Evolutionary conservation across 208 protist genomes (phyloP).

Genomic region (Sergeia podlipaevii): DNA sequence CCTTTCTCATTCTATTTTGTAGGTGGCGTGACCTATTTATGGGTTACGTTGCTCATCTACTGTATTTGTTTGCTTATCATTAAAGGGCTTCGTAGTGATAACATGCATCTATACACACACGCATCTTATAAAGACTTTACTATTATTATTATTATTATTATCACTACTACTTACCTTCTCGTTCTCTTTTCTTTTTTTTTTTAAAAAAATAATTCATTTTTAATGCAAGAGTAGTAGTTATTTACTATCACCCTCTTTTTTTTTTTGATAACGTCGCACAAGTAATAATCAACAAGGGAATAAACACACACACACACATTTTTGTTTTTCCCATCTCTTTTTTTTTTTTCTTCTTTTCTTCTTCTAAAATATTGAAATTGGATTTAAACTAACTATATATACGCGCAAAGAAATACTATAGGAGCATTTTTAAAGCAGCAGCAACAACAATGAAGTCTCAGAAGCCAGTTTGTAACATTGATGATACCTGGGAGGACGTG

Average conservation of each 20-base stretch:
- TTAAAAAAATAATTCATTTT: slow-evolving; percentile 8
- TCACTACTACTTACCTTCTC: slow-evolving; percentile 1
- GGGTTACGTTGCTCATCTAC: too few relatives aligned
- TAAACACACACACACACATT: too few relatives aligned
- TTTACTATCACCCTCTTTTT: slow-evolving; percentile 10
- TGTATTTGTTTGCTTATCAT: too few relatives aligned
- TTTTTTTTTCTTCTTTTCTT: slow-evolving; percentile 9
- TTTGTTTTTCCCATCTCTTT: slow-evolving; percentile 5
- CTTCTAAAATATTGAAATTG: slow-evolving; percentile 1
- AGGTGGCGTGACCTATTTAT: too few relatives aligned
- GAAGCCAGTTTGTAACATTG: slow-evolving; percentile 38
- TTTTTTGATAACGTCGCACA: neutral
- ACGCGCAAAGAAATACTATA: too few relatives aligned
- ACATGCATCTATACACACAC: too few relatives aligned
- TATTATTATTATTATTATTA: slow-evolving; percentile 9
- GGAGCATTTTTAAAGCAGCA: too few relatives aligned
- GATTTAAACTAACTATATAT: slow-evolving; percentile 7
- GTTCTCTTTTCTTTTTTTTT: slow-evolving; percentile 16
- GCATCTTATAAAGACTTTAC: too few relatives aligned
- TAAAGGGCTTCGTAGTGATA: too few relatives aligned
- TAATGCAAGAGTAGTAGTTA: slow-evolving; percentile 9
- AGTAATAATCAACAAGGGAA: too few relatives aligned
- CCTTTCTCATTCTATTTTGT: too few relatives aligned
- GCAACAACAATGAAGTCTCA: slow-evolving; percentile 15
- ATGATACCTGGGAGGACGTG: slow-evolving; percentile 74